phyloP scores from a whole-genome alignment of 169 alveolate species.

The Plasmodium inui region DNA sequence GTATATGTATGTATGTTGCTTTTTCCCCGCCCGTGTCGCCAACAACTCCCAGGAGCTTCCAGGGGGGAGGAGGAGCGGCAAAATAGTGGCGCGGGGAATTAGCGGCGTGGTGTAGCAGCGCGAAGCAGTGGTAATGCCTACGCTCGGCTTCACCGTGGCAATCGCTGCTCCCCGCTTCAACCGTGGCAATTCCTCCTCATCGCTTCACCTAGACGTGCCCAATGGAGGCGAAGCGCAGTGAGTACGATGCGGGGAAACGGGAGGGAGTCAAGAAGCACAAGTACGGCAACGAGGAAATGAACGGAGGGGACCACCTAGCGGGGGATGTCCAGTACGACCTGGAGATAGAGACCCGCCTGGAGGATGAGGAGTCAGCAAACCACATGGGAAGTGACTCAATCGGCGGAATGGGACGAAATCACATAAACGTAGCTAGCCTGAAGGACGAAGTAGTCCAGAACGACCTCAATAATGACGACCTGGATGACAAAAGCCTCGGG shows the following conservation, averaged over 20 bases:
- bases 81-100: background rate
- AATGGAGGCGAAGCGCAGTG: background rate
- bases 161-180: background rate
- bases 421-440: constrained; percentile 3
- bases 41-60: background rate
- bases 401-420: background rate
- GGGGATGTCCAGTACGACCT: background rate
- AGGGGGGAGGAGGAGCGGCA: background rate
- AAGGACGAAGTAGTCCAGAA: constrained; percentile 24
- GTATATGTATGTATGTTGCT: background rate
- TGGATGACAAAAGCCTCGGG: constrained; percentile 21
- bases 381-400: background rate
- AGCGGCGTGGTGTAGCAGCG: background rate
- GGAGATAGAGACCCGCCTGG: constrained; percentile 36
- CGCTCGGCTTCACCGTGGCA: background rate
- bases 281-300: background rate
- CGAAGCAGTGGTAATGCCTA: background rate
- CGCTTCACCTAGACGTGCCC: background rate
- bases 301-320: background rate
- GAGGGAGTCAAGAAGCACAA: background rate
- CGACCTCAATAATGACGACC: constrained; percentile 25
- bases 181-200: too few relatives aligned
- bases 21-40: background rate
- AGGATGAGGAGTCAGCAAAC: constrained; percentile 2
- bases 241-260: background rate